These are phyloP conservation scores for Neurospora sp. DNA, from an alignment of 495 filamentous ascomycete species.

Conservation along the genomic window DNA sequence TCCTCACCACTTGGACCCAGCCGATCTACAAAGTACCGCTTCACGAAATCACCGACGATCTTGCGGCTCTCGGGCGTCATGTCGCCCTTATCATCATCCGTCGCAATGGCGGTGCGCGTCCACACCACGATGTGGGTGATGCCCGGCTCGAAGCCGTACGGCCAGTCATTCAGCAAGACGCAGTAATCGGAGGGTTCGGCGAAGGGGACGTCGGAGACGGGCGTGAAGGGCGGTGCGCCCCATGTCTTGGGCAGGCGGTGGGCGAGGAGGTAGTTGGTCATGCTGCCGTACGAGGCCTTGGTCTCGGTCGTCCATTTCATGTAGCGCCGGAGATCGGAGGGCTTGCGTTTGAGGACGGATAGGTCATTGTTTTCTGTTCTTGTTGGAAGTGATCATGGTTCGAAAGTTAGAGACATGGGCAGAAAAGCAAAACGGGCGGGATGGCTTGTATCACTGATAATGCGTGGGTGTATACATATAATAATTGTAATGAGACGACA, in stretches of 20 bases:
- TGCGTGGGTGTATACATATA: not conserved
- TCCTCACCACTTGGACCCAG: constrained; percentile 42
- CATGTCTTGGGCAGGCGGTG: constrained; percentile 58
- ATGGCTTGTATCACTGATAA: not conserved
- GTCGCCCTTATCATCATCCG: constrained; percentile 52
- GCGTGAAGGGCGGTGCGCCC: constrained; percentile 45
- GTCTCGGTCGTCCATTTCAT: constrained; percentile 64
- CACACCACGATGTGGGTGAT: constrained; percentile 68
- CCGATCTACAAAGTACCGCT: constrained; percentile 50
- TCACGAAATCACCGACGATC: constrained; percentile 57
- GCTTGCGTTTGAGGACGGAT: constrained; percentile 64
- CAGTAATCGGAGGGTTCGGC: constrained; percentile 59
- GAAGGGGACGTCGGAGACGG: constrained; percentile 51
- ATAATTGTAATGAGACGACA: not conserved
- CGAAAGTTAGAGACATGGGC: constrained; percentile 1
- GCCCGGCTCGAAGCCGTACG: constrained; percentile 63
- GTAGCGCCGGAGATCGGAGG: constrained; percentile 76
- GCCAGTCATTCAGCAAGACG: constrained; percentile 85
- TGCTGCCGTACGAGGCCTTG: constrained; percentile 62
- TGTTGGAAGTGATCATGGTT: constrained; percentile 6
- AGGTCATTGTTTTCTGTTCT: constrained; percentile 56
- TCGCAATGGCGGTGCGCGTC: constrained; percentile 47
- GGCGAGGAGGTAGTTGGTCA: constrained; percentile 65
- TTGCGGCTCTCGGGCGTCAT: constrained; percentile 57
- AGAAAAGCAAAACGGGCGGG: not conserved